Percentiles rank a stretch among this genome's conserved stretches.
phyloP scores from a whole-genome alignment of 768 basidiomycete genomes.

The Phallus indusiatus region DNA sequence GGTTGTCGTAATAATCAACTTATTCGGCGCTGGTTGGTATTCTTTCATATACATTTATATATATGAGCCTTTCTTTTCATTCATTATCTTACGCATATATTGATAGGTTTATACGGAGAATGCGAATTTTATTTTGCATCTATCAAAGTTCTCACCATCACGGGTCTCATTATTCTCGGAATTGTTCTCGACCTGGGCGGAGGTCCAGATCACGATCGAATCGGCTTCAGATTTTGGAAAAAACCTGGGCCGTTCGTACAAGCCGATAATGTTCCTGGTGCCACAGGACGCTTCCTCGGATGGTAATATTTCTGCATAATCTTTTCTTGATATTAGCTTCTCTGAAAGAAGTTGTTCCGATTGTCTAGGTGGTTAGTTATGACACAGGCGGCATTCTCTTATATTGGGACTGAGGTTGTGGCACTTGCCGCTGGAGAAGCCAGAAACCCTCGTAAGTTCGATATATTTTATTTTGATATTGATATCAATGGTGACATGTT shows the following conservation, averaged over 20 bases:
- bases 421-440: constrained; percentile 87
- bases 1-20: constrained; percentile 30
- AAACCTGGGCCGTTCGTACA: constrained; percentile 85
- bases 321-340: not conserved
- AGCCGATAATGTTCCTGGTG: constrained; percentile 49
- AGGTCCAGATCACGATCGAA: constrained; percentile 71
- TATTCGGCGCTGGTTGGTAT: constrained; percentile 22
- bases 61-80: not conserved
- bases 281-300: constrained; percentile 68
- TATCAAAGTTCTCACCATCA: constrained; percentile 85
- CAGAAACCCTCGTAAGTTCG: constrained; percentile 55
- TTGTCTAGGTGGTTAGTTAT: constrained; percentile 21
- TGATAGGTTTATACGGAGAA: constrained; percentile 23
- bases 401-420: constrained; percentile 90
- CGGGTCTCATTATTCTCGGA: constrained; percentile 51
- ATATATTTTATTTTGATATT: not conserved
- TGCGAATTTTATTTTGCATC: constrained; percentile 86
- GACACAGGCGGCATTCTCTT: constrained; percentile 87
- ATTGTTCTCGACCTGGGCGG: constrained; percentile 84
- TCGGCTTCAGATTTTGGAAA: constrained; percentile 67
- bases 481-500: too few species aligned
- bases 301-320: constrained; percentile 51
- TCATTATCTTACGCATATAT: not conserved
- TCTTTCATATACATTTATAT: constrained; percentile 16
- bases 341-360: too few species aligned